Conservation (phyloP, 2,329 filamentous ascomycete species). For the Xylaria polymorpha region DNA sequence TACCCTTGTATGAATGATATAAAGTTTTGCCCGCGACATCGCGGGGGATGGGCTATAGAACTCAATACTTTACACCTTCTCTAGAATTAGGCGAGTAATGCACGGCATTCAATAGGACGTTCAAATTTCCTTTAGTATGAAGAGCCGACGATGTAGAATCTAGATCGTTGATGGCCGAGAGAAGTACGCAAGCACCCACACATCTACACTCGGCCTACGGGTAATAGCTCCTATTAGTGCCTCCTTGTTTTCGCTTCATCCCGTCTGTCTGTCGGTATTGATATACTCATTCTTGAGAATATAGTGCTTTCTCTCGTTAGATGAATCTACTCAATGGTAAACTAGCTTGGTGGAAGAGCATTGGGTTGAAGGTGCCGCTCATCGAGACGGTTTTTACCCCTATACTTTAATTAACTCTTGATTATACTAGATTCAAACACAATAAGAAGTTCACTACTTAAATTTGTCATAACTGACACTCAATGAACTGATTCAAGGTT, state of each 20-base stretch:
- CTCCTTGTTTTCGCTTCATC: background rate
- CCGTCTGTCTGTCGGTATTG: background rate
- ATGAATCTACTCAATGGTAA: background rate
- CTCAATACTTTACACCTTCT: background rate
- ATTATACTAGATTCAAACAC: no score
- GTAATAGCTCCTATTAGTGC: background rate
- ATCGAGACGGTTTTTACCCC: background rate
- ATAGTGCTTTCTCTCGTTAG: background rate
- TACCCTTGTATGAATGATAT: background rate
- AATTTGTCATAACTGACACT: no score
- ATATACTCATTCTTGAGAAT: background rate
- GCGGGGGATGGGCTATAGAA: no score
- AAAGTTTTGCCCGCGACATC: background rate
- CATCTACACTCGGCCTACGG: background rate
- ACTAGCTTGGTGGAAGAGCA: background rate
- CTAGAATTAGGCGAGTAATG: background rate
- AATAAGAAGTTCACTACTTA: no score
- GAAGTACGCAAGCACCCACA: background rate
- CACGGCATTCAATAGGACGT: background rate
- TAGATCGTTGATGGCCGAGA: no score
- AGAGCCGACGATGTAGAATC: background rate
- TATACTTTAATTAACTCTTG: no score
- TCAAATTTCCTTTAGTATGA: background rate
- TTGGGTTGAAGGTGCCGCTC: background rate
- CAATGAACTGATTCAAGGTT: no score